Base-by-base conservation (phyloP, 306 rosid species). In the Citrullus mucosospermus region DNA sequence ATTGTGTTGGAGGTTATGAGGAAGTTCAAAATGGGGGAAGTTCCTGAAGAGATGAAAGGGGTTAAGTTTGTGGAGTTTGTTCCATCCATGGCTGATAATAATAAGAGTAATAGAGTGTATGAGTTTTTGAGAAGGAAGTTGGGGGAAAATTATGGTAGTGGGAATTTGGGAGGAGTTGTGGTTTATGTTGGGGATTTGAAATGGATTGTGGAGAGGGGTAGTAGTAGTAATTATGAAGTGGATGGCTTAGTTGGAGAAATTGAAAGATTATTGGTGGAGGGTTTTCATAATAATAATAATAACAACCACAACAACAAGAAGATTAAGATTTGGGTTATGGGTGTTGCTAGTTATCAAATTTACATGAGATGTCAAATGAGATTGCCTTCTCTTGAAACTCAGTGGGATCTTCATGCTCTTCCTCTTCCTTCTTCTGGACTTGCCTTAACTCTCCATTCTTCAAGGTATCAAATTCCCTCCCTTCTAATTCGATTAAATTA, bases 301-400 rank as follows among this genome's bases (percentile, higher is more conserved):
- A 53, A 53, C 5, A 51, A 53, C 15, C 0, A 0, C 3, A 48
- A 48, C 3, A 48, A 48, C 13, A 48, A 48, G 16, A 48, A 50
- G 30, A 17, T 8, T 43, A 79, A 39, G 60, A 20, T 78, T 78
- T 78, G 80, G 80, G 18, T 78, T 30, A 34, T 78, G 50, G 80
- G 30, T 30, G 25, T 48, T 9, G 80, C 74, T 3, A 78, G 18
- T 63, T 78, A 59, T 78, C 80, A 78, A 3, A 18, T 34, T 17
- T 78, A 78, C 48, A 78, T 78, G 80, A 78, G 43, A 22, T 78
- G 80, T n/a, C 69, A 78, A 78, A 78, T 60, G 59, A 65, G 74
- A n/a, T 16, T 46, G 25, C 80, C 80, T 32, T 25, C 80, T 50
- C 80, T 63, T 32, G 80, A 78, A 60, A 62, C 60, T 18, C 53